Percentiles rank a stretch among this genome's conserved stretches.
Evolutionary conservation across 768 basidiomycete species (phyloP).

Genomic region (Kockovaella imperatae): DNA sequence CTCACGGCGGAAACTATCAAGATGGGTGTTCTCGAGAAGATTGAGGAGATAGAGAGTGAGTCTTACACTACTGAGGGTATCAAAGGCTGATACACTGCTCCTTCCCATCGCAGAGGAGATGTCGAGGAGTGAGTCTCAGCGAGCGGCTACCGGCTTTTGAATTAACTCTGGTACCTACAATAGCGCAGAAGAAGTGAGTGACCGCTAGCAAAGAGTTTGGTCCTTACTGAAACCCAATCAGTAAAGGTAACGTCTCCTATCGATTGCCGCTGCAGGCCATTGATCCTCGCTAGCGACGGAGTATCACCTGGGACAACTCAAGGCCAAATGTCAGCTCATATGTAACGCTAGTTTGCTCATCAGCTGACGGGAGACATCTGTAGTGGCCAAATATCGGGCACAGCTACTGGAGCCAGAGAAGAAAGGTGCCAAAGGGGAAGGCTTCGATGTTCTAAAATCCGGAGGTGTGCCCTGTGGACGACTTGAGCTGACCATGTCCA

Average conservation of each 20-base stretch:
- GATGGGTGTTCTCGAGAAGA: constrained; percentile 97
- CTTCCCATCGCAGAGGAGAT: constrained; percentile 69
- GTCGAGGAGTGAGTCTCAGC: constrained; percentile 69
- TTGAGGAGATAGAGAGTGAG: constrained; percentile 92
- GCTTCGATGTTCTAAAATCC: constrained; percentile 79
- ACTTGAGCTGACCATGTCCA: constrained; percentile 9
- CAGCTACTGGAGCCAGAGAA: constrained; percentile 85
- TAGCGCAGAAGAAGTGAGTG: constrained; percentile 94
- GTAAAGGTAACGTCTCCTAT: constrained; percentile 22
- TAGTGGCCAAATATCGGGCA: constrained; percentile 73
- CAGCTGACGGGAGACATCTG: not conserved
- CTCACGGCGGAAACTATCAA: constrained; percentile 26
- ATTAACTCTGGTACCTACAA: constrained; percentile 1
- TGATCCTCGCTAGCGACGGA: constrained; percentile 57
- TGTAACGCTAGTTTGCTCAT: not conserved
- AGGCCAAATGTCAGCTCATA: constrained; percentile 30
- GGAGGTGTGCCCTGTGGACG: constrained; percentile 48
- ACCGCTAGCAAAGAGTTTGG: constrained; percentile 8
- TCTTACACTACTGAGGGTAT: not conserved
- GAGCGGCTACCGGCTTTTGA: not conserved
- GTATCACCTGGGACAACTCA: constrained; percentile 67
- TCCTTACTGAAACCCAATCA: constrained; percentile 1
- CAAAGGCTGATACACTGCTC: not conserved
- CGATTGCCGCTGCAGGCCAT: not conserved
- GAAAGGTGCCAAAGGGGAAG: constrained; percentile 70